Evolutionary conservation across 108 stramenopile species (phyloP).

Genomic region (Parmales sp.): DNA sequence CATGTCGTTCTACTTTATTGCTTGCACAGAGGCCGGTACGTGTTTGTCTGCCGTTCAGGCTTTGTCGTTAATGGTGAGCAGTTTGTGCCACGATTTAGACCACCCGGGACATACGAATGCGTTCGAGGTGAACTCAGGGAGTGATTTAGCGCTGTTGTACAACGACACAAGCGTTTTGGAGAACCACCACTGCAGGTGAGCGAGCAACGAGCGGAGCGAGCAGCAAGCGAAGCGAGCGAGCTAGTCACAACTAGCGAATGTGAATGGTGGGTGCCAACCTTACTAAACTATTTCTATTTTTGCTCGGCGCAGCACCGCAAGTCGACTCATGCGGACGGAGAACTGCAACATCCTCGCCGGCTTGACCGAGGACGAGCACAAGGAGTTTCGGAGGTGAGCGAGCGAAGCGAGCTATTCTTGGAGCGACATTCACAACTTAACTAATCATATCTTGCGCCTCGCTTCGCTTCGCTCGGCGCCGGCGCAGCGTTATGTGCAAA

Average conservation of each 20-base stretch:
- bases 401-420: no score
- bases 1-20: constrained; percentile 31
- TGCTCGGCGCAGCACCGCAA: no score
- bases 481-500: constrained; percentile 20
- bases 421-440: no score
- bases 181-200: constrained; percentile 27
- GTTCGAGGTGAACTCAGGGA: constrained; percentile 20
- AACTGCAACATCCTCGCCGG: constrained; percentile 10
- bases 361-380: not conserved
- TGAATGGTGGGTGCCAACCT: constrained; percentile 14
- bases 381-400: not conserved
- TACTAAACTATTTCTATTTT: constrained; percentile 9
- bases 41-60: constrained; percentile 21
- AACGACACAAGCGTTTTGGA: constrained; percentile 34
- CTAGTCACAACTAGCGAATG: constrained; percentile 23
- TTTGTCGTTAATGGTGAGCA: constrained; percentile 36
- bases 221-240: constrained; percentile 21
- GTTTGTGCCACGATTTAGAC: constrained; percentile 34
- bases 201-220: no score
- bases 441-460: no score
- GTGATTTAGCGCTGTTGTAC: constrained; percentile 25
- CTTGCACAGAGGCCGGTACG: constrained; percentile 16
- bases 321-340: not conserved
- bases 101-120: constrained; percentile 32
- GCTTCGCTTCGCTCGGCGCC: no score